Conservation (phyloP, 1,284 basidiomycete genomes). For the Hemileia vastatrix region DNA sequence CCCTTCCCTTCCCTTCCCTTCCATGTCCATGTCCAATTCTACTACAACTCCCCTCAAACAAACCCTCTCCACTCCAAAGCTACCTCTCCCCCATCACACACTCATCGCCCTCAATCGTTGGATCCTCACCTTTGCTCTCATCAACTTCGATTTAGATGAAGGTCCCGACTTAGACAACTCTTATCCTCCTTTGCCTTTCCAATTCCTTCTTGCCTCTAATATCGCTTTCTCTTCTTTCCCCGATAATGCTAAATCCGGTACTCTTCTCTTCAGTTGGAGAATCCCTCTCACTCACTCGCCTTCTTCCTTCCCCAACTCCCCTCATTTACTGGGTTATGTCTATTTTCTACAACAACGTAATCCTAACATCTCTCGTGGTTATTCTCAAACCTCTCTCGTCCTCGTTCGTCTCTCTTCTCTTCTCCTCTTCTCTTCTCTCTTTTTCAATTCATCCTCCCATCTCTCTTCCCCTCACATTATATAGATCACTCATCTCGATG, state of each 20-base stretch:
- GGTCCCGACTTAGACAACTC: constrained; percentile 19
- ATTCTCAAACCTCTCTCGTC: constrained; percentile 31
- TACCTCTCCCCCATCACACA: not conserved
- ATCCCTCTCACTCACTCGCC: constrained; percentile 25
- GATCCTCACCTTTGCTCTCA: constrained; percentile 10
- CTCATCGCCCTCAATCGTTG: not conserved
- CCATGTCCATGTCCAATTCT: not conserved
- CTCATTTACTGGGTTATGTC: constrained; percentile 31
- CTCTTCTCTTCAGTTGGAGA: constrained; percentile 42
- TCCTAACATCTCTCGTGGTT: constrained; percentile 35
- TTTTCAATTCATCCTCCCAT: not conserved
- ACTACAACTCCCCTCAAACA: not conserved
- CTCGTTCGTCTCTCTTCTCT: not conserved
- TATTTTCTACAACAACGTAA: constrained; percentile 42
- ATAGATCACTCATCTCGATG: constrained; percentile 15
- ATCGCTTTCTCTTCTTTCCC: constrained; percentile 93
- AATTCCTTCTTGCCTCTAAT: constrained; percentile 8
- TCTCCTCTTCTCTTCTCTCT: not conserved
- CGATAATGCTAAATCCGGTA: constrained; percentile 54
- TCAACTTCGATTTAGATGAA: constrained; percentile 22
- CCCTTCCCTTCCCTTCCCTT: not conserved
- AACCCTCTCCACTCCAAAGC: not conserved
- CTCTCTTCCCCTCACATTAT: not conserved
- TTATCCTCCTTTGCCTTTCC: constrained; percentile 8
- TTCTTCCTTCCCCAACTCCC: not conserved